Conservation (phyloP, 2,329 filamentous ascomycete species). For the Clonostachys solani region DNA sequence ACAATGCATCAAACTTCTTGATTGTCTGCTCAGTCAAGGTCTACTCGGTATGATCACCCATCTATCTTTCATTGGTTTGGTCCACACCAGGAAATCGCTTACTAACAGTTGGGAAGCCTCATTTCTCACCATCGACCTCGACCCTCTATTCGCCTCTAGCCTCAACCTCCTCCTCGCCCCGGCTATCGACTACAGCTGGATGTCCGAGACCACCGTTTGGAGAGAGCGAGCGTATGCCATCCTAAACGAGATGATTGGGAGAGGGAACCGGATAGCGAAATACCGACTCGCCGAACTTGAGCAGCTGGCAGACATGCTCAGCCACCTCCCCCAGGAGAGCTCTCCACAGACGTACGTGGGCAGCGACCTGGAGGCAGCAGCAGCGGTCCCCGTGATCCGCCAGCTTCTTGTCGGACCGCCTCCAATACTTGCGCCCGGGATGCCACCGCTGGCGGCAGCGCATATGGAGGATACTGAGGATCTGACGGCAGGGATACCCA, state of each 20-base stretch:
- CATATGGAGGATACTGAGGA: too few species aligned
- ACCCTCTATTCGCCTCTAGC: slow-evolving; percentile 35
- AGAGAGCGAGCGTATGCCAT: slow-evolving; percentile 34
- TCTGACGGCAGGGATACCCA: slow-evolving; percentile 2
- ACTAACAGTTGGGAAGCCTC: slow-evolving; percentile 32
- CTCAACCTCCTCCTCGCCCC: slow-evolving; percentile 33
- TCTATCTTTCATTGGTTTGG: neutral
- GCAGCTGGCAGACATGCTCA: slow-evolving; percentile 34
- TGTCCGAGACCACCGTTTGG: slow-evolving; percentile 18
- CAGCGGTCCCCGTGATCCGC: too few species aligned
- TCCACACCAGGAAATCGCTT: neutral
- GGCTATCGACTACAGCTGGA: slow-evolving; percentile 19
- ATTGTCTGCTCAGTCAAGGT: slow-evolving; percentile 35
- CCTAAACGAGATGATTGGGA: slow-evolving; percentile 39
- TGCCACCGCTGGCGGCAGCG: too few species aligned
- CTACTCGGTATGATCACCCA: slow-evolving; percentile 31
- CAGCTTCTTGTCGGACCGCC: too few species aligned
- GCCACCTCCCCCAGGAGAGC: neutral
- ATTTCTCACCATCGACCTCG: slow-evolving; percentile 36
- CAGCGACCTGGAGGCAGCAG: too few species aligned
- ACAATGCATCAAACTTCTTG: slow-evolving; percentile 30
- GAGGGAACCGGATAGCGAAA: slow-evolving; percentile 39
- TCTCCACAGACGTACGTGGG: neutral
- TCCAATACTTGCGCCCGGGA: too few species aligned
- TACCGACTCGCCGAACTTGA: slow-evolving; percentile 38